Evolutionary conservation across 352 stramenopile genomes (phyloP), one percentile per base, ranked within the genome.

Genomic region (Phytophthora sansomeana): DNA sequence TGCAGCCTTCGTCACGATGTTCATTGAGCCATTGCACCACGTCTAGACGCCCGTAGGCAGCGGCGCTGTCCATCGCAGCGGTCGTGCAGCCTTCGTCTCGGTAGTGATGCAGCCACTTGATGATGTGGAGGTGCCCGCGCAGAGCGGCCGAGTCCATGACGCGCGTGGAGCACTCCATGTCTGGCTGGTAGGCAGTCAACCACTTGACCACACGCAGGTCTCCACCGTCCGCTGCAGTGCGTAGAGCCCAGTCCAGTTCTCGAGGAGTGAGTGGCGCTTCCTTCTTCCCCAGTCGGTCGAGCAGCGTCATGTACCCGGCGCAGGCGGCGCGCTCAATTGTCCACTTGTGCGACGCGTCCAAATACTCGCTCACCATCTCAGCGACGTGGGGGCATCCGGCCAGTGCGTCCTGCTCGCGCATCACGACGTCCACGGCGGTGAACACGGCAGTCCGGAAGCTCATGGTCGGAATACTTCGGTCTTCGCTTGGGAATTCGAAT

Each of bases 131-230:
- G 59, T 93, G 85, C 0, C 87, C 87, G 21, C 78, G 77, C 29
- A 85, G 72, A 53, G 87, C 87, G 0, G 87, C 85, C 58, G 85
- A 93, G 71, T 96, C 85, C 83, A 96, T 92, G n/a, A 91, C 76
- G 61, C 78, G 81, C 29, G 78, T 79, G 1, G 82, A 89, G 16
- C 87, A 77, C 10, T 77, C 72, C 57, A 77, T 80, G 28, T 80
- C 64, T 5, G 82, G 80, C 1, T 80, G 71, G 51, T 93, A 88
- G 0, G 69, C 63, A 24, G 77, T 86, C 14, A 91, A 65, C 87
- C 87, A 95, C 44, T 81, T 65, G 6, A 95, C 72, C 14, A 91
- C 67, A 16, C 33, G 43, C 29, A 95, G 33, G 42, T 92, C 75
- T 36, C 85, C 85, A n/a, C 80, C 73, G 69, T 93, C 86, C 4